Base-by-base conservation (phyloP, 2,329 filamentous ascomycete genomes). In the Pseudonectria foliicola region DNA sequence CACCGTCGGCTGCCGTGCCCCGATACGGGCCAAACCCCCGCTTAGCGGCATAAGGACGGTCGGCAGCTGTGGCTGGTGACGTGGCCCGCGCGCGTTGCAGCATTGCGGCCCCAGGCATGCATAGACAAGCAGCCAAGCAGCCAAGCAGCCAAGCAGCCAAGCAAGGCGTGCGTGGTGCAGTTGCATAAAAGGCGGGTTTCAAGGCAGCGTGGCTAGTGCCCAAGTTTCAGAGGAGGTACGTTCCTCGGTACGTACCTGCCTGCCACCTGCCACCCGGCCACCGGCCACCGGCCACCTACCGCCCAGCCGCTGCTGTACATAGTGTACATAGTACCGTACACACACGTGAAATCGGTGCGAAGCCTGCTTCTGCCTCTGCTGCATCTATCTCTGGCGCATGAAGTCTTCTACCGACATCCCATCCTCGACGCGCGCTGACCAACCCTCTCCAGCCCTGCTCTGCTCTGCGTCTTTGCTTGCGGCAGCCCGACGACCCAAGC, bases 301-400 rank as follows among this genome's bases (percentile, higher is more conserved):
- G n/a, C n/a, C n/a, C n/a, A n/a, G n/a, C n/a, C n/a, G n/a, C n/a
- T n/a, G n/a, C 27, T 29, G 32, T 8, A n/a, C 37, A 5, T 21
- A 8, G 37, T 34, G 25, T 24, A 27, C 13, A 8, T 21, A 21
- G 18, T 21, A 21, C 18, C 8, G 18, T 8, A 8, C 8, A 27
- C 42, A 46, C 50, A 53, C 50, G 50, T 53, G 50, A 52, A 53
- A 21, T 5, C 18, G 8, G 18, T 6, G 18, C 18, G 18, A 21
- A 21, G 18, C 18, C 29, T 23, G 29, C 23, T 21, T 31, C 28
- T 30, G 37, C 37, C 42, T 42, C 39, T 44, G 38, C 33, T 43
- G 44, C 43, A 35, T 34, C 24, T 33, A 29, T 45, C 48, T 50
- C 54, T 54, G 50, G 54, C 54, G 47, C 45, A 8, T 6, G 18